Evolutionary conservation across 441 rosid genomes (phyloP).

Genomic region (Raphanus hybrid): DNA sequence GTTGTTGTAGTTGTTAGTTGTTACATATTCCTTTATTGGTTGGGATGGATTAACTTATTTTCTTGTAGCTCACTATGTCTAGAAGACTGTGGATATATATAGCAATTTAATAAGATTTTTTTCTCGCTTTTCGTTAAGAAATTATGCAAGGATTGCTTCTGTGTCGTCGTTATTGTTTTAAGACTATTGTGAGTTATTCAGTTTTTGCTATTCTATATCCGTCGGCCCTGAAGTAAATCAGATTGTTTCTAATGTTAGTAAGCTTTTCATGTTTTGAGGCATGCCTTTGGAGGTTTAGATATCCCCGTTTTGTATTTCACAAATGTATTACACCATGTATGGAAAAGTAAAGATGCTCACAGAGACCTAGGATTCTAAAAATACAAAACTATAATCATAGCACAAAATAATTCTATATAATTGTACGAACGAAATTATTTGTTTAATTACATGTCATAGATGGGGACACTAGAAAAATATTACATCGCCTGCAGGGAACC

Average conservation of each 20-base stretch:
- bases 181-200: background rate
- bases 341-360: background rate
- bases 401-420: background rate
- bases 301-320: background rate
- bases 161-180: background rate
- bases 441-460: slow-evolving; percentile 35
- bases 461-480: slow-evolving; percentile 27
- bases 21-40: background rate
- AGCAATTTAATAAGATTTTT: background rate
- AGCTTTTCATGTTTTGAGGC: background rate
- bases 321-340: background rate
- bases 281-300: background rate
- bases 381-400: background rate
- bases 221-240: background rate
- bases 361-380: slow-evolving; percentile 13
- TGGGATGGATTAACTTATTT: background rate
- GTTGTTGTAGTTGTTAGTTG: background rate
- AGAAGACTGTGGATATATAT: background rate
- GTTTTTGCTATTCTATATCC: background rate
- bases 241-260: background rate
- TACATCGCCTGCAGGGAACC: slow-evolving; percentile 30
- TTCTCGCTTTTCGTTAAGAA: background rate
- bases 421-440: slow-evolving; percentile 26
- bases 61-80: background rate
- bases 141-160: background rate